Evolutionary conservation across 2,329 filamentous ascomycete genomes (phyloP).

Genomic region (Penicillium nordicum): DNA sequence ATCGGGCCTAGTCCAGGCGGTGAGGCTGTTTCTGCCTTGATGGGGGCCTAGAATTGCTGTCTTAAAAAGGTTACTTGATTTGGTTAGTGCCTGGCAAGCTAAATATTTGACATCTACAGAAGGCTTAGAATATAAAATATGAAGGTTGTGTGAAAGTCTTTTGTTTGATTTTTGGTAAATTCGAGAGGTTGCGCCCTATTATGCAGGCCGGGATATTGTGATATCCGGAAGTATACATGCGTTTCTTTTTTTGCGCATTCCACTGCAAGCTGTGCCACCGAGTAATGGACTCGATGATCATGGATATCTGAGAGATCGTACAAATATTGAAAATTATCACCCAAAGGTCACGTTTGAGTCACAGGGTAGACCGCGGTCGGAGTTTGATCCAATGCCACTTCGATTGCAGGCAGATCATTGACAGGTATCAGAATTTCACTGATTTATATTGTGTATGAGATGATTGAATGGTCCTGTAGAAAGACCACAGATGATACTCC

Average conservation of each 20-base stretch:
- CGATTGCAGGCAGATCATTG: not conserved
- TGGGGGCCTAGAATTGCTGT: slow-evolving; percentile 13
- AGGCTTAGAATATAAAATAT: not conserved
- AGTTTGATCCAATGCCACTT: not conserved
- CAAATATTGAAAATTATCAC: not conserved
- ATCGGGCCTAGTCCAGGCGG: slow-evolving; percentile 24
- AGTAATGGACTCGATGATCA: not conserved
- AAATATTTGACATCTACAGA: not conserved
- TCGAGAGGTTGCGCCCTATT: not conserved
- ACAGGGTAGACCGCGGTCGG: not conserved
- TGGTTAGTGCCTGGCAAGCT: slow-evolving; percentile 6
- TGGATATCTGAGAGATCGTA: not conserved
- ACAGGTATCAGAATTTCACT: not conserved
- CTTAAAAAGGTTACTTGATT: not conserved
- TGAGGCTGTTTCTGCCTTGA: slow-evolving; percentile 18
- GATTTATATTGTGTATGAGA: not conserved
- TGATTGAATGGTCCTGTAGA: not conserved
- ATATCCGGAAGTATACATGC: slow-evolving; percentile 8
- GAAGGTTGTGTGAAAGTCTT: not conserved
- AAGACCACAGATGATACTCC: not conserved
- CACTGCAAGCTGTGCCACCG: slow-evolving; percentile 1
- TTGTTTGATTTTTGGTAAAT: not conserved
- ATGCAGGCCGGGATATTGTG: slow-evolving; percentile 1
- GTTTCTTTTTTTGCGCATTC: not conserved
- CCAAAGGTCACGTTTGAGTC: not conserved